Base-by-base conservation (phyloP, 1,139 yeast genomes). In the Scheffersomyces illinoinensis region DNA sequence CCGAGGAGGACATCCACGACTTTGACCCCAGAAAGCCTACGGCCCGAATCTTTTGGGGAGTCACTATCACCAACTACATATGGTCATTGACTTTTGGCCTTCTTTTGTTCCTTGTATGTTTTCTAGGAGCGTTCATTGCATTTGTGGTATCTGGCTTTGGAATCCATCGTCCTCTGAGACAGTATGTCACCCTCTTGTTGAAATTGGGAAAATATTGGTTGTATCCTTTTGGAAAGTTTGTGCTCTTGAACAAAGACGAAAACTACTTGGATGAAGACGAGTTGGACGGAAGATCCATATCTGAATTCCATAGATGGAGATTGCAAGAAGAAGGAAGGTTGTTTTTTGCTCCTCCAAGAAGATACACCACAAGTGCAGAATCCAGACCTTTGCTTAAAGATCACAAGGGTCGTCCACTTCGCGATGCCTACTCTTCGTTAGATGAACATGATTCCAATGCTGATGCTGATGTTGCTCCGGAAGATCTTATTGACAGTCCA, bases 1-100 rank as follows among this genome's bases (percentile, higher is more conserved):
- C 98, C 0, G 97, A 92, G 60, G 92, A 91, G 62, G 99, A 95
- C 78, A 91, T 95, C 64, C 98, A 93, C 72, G 93, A 91, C 62
- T 81, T 78, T 54, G 78, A 73, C 58, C 85, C 91, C 5, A 46
- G 60, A 5, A 76, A 78, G 58, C 78, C 83, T 3, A 74, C 82
- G 57, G 79, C 80, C 8, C 71, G 78, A 2, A 86, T 91, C 6
- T 79, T 84, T 12, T 83, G 87, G 83, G 82, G 85, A 3, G 95
- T 93, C 5, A 81, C 80, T 66, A 56, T 90, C 1, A 88, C 95
- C n/a, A 93, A 93, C 68, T 61, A 82, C n/a, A 56, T 91, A 0
- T 93, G 98, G 97, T 76, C 90, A 2, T 61, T 84, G 4, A 81
- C 96, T 0, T 83, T 90, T 66, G 99, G 99, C 0, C 62, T 89